Conservation (phyloP, 305 asterid species). For the Nicotiana rustica region DNA sequence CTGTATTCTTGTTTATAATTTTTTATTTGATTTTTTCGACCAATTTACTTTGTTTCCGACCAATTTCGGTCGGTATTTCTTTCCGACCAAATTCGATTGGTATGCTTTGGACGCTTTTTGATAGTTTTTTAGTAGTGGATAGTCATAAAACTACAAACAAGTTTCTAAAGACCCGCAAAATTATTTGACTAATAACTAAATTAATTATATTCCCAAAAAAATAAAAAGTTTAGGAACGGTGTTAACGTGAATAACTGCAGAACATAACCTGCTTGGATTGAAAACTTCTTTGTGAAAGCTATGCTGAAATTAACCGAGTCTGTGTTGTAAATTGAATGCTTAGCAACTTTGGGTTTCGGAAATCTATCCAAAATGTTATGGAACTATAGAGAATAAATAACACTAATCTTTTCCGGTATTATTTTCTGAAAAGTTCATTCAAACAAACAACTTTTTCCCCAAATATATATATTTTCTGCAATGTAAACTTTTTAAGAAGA, state of each 20-base stretch:
- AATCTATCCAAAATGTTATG: background rate
- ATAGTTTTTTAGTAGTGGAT: too few species aligned
- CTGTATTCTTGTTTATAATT: too few species aligned
- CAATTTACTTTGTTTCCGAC: too few species aligned
- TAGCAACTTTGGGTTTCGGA: background rate
- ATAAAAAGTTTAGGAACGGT: background rate
- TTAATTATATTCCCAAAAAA: too few species aligned
- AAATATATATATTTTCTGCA: background rate
- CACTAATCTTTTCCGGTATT: background rate
- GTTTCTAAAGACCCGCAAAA: too few species aligned
- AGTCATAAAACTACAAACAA: too few species aligned
- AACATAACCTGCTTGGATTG: too few species aligned
- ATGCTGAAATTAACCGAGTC: background rate
- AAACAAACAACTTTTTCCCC: background rate
- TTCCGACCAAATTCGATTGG: too few species aligned
- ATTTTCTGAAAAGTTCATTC: background rate
- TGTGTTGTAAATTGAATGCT: background rate
- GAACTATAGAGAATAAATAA: background rate
- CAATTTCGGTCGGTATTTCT: too few species aligned
- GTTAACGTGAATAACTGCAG: background rate
- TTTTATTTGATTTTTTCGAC: too few species aligned
- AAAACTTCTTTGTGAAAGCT: background rate
- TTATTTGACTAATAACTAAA: too few species aligned
- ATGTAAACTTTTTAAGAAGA: background rate
- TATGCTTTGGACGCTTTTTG: too few species aligned